Conservation (phyloP, 352 stramenopile species). For the Plasmopara muralis region DNA sequence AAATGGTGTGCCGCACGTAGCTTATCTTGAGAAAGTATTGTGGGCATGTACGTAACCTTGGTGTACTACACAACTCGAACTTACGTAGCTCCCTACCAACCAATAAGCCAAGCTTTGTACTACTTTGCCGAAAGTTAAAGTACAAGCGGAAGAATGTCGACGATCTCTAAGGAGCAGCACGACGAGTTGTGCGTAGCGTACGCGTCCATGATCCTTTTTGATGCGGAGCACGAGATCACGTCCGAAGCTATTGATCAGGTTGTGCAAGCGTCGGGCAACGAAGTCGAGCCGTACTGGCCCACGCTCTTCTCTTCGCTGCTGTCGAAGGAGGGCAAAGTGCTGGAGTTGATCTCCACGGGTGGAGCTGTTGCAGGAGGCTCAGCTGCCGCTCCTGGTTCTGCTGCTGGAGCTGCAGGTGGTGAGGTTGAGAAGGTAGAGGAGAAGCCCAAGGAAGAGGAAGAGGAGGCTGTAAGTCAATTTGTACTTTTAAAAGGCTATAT, state of each 20-base stretch:
- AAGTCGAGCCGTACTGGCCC: slow-evolving; percentile 83
- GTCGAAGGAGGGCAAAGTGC: slow-evolving; percentile 71
- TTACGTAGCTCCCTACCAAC: slow-evolving; percentile 32
- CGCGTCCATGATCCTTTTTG: slow-evolving; percentile 80
- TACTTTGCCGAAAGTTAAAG: slow-evolving; percentile 48
- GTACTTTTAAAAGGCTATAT: no score
- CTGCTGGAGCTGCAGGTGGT: slow-evolving; percentile 25
- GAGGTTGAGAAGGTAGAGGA: slow-evolving; percentile 57
- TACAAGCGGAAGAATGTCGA: slow-evolving; percentile 59
- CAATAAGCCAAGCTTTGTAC: slow-evolving; percentile 17
- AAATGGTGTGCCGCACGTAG: slow-evolving; percentile 1
- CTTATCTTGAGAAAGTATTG: background rate
- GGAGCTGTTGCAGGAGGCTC: slow-evolving; percentile 36
- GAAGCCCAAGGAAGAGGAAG: slow-evolving; percentile 52
- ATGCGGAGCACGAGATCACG: slow-evolving; percentile 80
- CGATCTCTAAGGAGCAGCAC: slow-evolving; percentile 80
- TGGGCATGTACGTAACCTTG: slow-evolving; percentile 1
- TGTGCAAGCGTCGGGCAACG: slow-evolving; percentile 71
- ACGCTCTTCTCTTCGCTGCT: slow-evolving; percentile 64
- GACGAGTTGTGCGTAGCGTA: slow-evolving; percentile 82
- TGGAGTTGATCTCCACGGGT: slow-evolving; percentile 73
- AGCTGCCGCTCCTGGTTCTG: slow-evolving; percentile 34
- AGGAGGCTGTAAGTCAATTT: slow-evolving; percentile 42
- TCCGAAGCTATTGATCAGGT: slow-evolving; percentile 56
- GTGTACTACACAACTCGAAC: slow-evolving; percentile 9